Evolutionary conservation across 2,329 filamentous ascomycete genomes (phyloP), one percentile per base, ranked within the genome.

Genomic region (Colletotrichum trifolii): DNA sequence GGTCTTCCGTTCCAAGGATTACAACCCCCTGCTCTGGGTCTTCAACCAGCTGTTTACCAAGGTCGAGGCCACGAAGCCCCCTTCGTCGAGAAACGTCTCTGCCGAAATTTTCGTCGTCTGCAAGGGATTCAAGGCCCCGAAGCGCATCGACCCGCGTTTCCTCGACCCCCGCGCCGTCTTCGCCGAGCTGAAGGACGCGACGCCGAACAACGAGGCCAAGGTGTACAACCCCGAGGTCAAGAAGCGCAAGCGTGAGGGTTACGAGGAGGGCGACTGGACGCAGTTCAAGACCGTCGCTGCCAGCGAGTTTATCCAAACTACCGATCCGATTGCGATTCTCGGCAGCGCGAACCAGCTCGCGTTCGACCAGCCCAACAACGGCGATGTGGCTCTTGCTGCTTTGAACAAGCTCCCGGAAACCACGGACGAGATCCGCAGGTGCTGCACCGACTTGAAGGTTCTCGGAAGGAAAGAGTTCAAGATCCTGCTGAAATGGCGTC

Each of bases 31-130:
- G 49, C 85, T 98, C 53, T 99, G 96, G 96, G 94, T 98, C 39
- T 94, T 98, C 82, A 97, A 97, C 76, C 96, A 99, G 77, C 85
- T 99, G 1, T 99, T 99, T 81, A 86, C 86, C 52, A 96, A 96
- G 70, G 96, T 99, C 68, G 95, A 99, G 76, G 95, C 96, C 53
- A 99, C 96, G 6, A 99, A 99, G 78, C 96, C 96, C 4, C 96
- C 96, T 0, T 97, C 94, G 0, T 97, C 93, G 8, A 87, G 96
- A 82, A 97, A 97, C 73, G 95, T 99, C 56, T 97, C 94, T 8
- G 96, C 96, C 69, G 96, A 99, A 83, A 98, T 98, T 45, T 99
- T 99, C 82, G 95, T 98, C 69, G 96, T 99, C 39, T 98, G 95
- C 79, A 89, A 91, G 70, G 96, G 95, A 17, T 99, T 89, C 84